phyloP scores from a whole-genome alignment of 2,329 filamentous ascomycete genomes.

The Phialophora macrospora region DNA sequence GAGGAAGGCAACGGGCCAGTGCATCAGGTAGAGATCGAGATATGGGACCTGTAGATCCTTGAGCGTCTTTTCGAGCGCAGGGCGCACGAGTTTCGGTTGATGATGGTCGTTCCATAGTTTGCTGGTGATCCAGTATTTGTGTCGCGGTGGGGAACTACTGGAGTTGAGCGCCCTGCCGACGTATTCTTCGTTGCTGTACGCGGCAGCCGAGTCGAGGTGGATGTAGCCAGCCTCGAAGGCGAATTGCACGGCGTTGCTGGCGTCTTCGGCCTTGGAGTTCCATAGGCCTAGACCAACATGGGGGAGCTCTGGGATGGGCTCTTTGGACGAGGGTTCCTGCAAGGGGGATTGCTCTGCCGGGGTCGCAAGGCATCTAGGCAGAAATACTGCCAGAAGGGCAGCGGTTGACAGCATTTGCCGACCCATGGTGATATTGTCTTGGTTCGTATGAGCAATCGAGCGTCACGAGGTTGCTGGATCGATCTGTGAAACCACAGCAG shows the following conservation, averaged over 20 bases:
- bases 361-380: constrained; percentile 4
- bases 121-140: constrained; percentile 73
- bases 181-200: constrained; percentile 68
- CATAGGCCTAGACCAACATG: constrained; percentile 48
- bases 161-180: constrained; percentile 68
- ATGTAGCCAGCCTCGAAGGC: constrained; percentile 48
- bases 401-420: not conserved
- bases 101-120: constrained; percentile 84
- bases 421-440: not conserved
- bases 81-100: constrained; percentile 61
- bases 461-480: not conserved
- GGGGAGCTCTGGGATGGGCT: constrained; percentile 41
- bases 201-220: constrained; percentile 48
- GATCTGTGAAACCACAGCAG: not conserved
- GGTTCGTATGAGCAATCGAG: not conserved
- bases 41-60: constrained; percentile 48
- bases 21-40: constrained; percentile 54
- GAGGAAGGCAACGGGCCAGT: constrained; percentile 48
- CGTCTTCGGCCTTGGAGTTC: constrained; percentile 45
- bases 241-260: constrained; percentile 41
- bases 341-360: constrained; percentile 8
- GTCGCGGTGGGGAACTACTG: constrained; percentile 60
- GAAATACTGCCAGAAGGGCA: constrained; percentile 9
- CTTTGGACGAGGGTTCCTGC: not conserved
- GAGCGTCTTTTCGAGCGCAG: constrained; percentile 55